Conservation (phyloP, 257 asterid genomes). For the Solanum sejunctum region DNA sequence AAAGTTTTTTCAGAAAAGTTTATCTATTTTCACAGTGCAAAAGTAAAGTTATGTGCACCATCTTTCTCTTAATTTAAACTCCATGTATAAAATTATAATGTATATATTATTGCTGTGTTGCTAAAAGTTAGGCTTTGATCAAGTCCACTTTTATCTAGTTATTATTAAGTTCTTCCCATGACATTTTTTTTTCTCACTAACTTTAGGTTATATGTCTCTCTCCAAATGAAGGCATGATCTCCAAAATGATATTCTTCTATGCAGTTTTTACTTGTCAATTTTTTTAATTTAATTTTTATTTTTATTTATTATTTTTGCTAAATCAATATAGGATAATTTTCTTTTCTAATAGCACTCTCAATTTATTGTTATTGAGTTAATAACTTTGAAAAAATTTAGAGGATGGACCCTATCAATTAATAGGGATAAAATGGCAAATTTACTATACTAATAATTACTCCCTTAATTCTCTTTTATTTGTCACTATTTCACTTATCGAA, state of each 20-base stretch:
- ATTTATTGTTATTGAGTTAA: no score
- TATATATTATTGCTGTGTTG: background rate
- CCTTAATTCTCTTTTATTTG: no score
- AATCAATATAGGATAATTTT: no score
- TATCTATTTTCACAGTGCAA: background rate
- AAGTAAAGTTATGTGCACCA: background rate
- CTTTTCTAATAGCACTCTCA: no score
- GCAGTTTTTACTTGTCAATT: no score
- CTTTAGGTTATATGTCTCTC: background rate
- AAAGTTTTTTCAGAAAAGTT: background rate
- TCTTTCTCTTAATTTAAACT: rapidly evolving
- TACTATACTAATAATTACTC: no score
- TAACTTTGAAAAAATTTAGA: no score
- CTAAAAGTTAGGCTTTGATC: background rate
- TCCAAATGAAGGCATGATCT: background rate
- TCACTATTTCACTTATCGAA: no score
- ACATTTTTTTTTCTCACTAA: background rate
- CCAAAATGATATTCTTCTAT: background rate
- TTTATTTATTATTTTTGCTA: no score
- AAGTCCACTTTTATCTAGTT: background rate
- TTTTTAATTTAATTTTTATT: no score
- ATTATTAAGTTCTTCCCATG: background rate
- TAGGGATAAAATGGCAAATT: no score
- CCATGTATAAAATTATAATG: background rate
- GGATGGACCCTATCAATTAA: no score